Evolutionary conservation across 179 eudicot genomes (phyloP).

Genomic region (Drosera spatulata): DNA sequence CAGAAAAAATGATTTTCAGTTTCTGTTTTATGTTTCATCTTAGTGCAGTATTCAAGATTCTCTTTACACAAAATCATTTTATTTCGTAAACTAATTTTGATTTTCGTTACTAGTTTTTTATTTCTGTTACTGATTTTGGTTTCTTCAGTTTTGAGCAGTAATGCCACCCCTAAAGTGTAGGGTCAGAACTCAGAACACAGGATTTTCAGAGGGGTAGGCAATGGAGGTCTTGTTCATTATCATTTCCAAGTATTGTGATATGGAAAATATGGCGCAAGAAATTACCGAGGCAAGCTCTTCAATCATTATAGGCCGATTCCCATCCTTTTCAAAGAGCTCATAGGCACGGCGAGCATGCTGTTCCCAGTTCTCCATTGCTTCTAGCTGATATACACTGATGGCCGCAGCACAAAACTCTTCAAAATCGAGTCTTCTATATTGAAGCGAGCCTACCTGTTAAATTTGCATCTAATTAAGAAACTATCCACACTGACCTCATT

Average conservation of each 20-base stretch:
- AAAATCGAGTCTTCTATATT: conserved; percentile 58
- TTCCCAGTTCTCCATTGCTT: conserved; percentile 65
- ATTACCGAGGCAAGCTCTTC: conserved; percentile 84
- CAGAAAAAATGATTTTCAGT: no score
- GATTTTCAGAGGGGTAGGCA: no score
- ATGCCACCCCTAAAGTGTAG: no score
- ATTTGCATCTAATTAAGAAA: not conserved
- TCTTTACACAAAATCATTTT: no score
- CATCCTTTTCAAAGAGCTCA: conserved; percentile 73
- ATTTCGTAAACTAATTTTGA: no score
- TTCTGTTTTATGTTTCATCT: no score
- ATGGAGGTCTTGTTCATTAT: no score
- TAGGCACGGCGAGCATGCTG: conserved; percentile 62
- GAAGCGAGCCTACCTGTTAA: conserved; percentile 58
- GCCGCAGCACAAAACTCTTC: conserved; percentile 76
- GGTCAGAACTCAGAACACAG: no score
- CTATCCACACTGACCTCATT: not conserved
- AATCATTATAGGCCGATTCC: conserved; percentile 79
- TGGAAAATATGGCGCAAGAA: conserved; percentile 7
- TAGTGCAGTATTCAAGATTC: no score
- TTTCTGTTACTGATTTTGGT: no score
- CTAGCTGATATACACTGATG: conserved; percentile 61
- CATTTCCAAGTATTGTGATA: not conserved
- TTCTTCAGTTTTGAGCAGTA: no score
- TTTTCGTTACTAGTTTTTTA: no score